A percentile compares a stretch with the other conserved stretches of the same genome.
Conservation (phyloP, 2,329 filamentous ascomycete species). For the Lachnellula occidentalis region DNA sequence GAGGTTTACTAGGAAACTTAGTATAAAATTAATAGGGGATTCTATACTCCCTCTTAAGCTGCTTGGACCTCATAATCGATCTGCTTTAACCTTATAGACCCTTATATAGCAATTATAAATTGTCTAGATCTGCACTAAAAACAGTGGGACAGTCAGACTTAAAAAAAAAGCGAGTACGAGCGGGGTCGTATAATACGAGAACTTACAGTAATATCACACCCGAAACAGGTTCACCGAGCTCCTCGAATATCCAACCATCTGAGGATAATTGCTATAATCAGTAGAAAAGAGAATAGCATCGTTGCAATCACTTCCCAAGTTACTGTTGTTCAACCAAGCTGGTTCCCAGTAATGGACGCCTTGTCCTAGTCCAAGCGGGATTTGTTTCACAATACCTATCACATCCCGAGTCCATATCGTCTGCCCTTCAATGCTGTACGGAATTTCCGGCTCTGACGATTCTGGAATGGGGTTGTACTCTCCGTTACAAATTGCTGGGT, state of each 20-base stretch:
- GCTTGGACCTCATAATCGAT: too few species aligned
- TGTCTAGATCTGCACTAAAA: too few species aligned
- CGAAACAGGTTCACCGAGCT: conserved; percentile 27
- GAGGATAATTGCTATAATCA: conserved; percentile 26
- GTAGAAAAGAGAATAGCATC: conserved; percentile 56
- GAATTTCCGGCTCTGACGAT: conserved; percentile 42
- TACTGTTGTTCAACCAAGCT: conserved; percentile 57
- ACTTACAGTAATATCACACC: neutral
- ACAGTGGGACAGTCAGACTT: too few species aligned
- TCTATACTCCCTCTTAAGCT: too few species aligned
- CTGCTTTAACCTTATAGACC: too few species aligned
- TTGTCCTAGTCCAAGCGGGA: conserved; percentile 47
- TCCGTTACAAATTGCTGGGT: conserved; percentile 61
- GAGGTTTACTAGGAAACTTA: too few species aligned
- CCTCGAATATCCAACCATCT: conserved; percentile 28
- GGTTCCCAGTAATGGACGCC: conserved; percentile 48
- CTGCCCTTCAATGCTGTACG: conserved; percentile 59
- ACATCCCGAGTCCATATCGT: conserved; percentile 53
- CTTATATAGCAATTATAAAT: too few species aligned
- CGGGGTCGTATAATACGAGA: too few species aligned
- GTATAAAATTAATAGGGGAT: too few species aligned
- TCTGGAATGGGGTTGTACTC: conserved; percentile 35
- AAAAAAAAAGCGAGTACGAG: too few species aligned
- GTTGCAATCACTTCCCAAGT: conserved; percentile 56
- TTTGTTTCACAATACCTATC: conserved; percentile 48